Base-by-base conservation (phyloP, 768 basidiomycete genomes). In the Leccinum variicolor region DNA sequence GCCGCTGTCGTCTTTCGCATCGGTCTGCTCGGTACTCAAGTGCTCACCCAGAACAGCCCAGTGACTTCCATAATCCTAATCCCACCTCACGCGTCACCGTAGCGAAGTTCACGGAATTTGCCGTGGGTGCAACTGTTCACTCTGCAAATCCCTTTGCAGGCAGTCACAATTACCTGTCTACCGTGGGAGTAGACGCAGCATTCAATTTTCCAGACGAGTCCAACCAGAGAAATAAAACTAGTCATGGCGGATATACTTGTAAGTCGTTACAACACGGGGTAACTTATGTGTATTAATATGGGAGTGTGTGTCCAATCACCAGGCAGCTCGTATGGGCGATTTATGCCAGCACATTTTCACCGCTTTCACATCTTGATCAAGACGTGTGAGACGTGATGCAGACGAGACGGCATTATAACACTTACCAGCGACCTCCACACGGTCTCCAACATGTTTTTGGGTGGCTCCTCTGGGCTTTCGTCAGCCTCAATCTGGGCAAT, bases 361-460 rank as follows among this genome's bases (percentile, higher is more conserved):
- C 1, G 17, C 5, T 59, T 50, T 68, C 49, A 68, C 66, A 67
- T 68, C 67, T 68, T 48, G 60, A 6, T 7, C n/a, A 48, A 34
- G 8, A 49, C 17, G 36, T n/a, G 17, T 64, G 19, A 64, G 60
- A 50, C 5, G 3, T 8, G 17, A 23, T 26, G 4, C 26, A 26
- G 14, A 31, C 21, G 25, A 10, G 51, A 50, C 15, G 9, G 41
- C 17, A 25, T 19, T 7, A 9, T 0, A 31, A 52, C 28, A 75
- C 87, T 76, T 60, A 94, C 89, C 71, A 94, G 73, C 87, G 87
- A 89, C 57, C 72, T 74, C 92, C 92, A 94, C 73, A 92, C 79
- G 26, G 83, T 83, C 56, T 90, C 90, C 3, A 74, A 0, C 64
- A 74, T 81, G 68, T 88, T 93, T 64, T 61, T 83, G 3, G 93